Base-by-base conservation (phyloP, 164 flowering plant genomes). In the Chimonanthus salicifolius region DNA sequence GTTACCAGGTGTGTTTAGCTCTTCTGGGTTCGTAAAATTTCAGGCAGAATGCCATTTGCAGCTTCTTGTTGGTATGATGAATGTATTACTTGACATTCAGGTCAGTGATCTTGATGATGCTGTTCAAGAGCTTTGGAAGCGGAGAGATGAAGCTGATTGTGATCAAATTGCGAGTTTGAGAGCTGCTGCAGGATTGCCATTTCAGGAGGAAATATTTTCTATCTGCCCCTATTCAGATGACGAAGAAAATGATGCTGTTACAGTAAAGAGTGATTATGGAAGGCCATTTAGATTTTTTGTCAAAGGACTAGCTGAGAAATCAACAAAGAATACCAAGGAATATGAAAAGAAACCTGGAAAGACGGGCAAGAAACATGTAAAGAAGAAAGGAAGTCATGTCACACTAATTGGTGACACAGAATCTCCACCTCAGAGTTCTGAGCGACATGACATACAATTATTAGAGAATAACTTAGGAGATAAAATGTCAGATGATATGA, bases 131-230 rank as follows among this genome's bases (percentile, higher is more conserved):
- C 91, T 96, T 63, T 96, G 99, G 98, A 92, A 89, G 75, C 86
- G 97, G 77, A 85, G 86, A 79, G 97, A 96, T 76, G 76, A 80
- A 69, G 88, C 88, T 81, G 99, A 96, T 69, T 75, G 70, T 75
- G 90, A 85, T 79, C 82, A 86, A 71, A 92, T 96, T 81, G 89
- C 92, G 51, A 94, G 85, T 81, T 81, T 92, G 83, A 88, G 97
- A 82, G 92, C 92, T 80, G 93, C 91, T 78, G 97, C 97, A 43
- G 98, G 99, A 62, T 81, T 96, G 86, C 98, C 98, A n/a, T 83
- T 90, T 68, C 87, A 93, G 72, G 97, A 96, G 69, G 94, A 95
- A 49, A 86, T 85, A 68, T 94, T 92, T 82, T 88, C 89, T 68
- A 87, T 96, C 69, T 86, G 92, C 62, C 96, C 94, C 60, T 94